A percentile compares a stretch with the other conserved stretches of the same genome.
phyloP scores from a whole-genome alignment of 2,329 filamentous ascomycete genomes.

The Pseudogymnoascus verrucosus region DNA sequence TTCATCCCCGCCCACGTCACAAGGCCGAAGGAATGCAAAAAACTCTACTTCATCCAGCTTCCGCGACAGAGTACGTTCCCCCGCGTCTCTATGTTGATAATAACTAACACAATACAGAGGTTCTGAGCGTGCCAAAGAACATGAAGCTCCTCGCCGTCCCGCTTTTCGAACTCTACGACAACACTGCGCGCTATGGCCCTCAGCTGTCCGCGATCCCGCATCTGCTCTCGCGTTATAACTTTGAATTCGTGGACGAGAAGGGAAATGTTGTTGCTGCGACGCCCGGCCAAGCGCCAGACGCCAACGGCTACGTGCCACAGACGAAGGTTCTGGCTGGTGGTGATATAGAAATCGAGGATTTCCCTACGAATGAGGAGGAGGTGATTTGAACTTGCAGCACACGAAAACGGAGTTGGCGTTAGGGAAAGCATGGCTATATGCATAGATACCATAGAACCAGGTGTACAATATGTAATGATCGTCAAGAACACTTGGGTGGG shows the following conservation, averaged over 20 bases:
- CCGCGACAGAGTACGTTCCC: conserved; percentile 70
- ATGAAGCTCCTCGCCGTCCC: conserved; percentile 98
- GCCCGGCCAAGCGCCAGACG: conserved; percentile 59
- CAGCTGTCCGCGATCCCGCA: conserved; percentile 96
- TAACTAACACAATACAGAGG: conserved; percentile 48
- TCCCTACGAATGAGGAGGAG: conserved; percentile 13
- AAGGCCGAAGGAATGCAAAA: conserved; percentile 97
- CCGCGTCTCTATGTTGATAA: not conserved
- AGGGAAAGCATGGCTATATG: conserved; percentile 4
- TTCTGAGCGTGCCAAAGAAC: conserved; percentile 95
- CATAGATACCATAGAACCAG: conserved; percentile 5
- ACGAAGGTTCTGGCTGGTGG: conserved; percentile 57
- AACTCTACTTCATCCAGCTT: conserved; percentile 93
- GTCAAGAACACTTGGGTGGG: not conserved
- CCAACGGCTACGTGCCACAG: conserved; percentile 46
- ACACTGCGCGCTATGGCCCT: conserved; percentile 87
- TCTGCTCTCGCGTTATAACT: conserved; percentile 89
- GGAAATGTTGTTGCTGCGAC: conserved; percentile 81
- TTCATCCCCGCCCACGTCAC: conserved; percentile 96
- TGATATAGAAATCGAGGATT: conserved; percentile 52
- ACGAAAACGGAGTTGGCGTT: conserved; percentile 5
- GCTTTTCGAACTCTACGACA: conserved; percentile 96
- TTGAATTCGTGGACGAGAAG: conserved; percentile 92
- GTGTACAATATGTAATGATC: conserved; percentile 7
- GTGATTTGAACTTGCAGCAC: not conserved